Percentiles rank a stretch among this genome's conserved stretches.
These are phyloP conservation scores for Verticillium alfalfae DNA, from an alignment of 2,329 filamentous ascomycete species.

Conservation along the genomic window DNA sequence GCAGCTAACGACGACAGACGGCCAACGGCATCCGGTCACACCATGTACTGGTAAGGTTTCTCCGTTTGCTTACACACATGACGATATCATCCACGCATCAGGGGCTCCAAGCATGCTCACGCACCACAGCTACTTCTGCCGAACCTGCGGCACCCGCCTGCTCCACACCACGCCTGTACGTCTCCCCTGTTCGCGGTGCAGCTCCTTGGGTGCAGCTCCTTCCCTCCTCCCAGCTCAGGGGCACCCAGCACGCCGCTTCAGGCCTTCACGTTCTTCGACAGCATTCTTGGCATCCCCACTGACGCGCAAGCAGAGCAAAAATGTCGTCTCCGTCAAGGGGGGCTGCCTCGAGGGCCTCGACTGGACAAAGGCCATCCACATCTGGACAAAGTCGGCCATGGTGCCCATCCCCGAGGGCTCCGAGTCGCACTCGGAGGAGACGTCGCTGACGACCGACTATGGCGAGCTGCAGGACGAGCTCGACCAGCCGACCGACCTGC, in stretches of 20 bases:
- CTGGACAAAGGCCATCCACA: conserved; percentile 57
- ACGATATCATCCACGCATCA: no score
- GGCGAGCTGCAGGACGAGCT: conserved; percentile 36
- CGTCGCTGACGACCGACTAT: conserved; percentile 29
- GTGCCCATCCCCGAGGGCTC: conserved; percentile 62
- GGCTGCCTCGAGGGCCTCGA: conserved; percentile 61
- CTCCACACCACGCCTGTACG: conserved; percentile 55
- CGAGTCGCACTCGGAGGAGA: conserved; percentile 51
- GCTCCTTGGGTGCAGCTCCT: not conserved
- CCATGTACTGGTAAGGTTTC: conserved; percentile 47
- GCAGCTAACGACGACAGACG: conserved; percentile 34
- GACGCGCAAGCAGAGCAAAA: conserved; percentile 39
- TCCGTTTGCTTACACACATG: not conserved
- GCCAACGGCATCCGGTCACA: conserved; percentile 49
- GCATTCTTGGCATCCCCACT: not conserved
- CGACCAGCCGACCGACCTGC: conserved; percentile 37
- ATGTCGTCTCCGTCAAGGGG: conserved; percentile 60
- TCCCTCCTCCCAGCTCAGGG: not conserved
- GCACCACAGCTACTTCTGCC: conserved; percentile 55
- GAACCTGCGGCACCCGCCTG: conserved; percentile 58
- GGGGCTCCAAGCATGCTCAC: not conserved
- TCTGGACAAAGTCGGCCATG: conserved; percentile 64
- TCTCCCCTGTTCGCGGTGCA: not conserved
- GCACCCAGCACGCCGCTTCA: no score
- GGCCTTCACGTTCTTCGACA: not conserved